These are phyloP conservation scores for Irpex rosettiformis DNA, from an alignment of 1,284 basidiomycete species.

Conservation along the genomic window DNA sequence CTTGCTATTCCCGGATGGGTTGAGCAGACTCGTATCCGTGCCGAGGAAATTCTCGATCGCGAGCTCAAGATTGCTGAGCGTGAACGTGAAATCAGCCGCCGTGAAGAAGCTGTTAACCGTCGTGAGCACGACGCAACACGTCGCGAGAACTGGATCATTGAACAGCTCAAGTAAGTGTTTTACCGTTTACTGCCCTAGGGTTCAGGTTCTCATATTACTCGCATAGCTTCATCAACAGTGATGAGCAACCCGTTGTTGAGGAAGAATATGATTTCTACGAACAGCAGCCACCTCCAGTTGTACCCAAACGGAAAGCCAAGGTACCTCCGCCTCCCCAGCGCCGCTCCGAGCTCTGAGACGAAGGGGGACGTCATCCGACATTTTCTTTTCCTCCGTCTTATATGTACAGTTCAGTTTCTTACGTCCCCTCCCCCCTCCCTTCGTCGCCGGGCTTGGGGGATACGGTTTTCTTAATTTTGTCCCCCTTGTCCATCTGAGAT, in stretches of 20 bases:
- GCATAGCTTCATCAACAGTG: constrained; percentile 62
- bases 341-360: constrained; percentile 89
- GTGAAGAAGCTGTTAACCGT: constrained; percentile 78
- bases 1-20: constrained; percentile 73
- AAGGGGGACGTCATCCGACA: constrained; percentile 61
- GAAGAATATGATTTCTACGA: constrained; percentile 82
- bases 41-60: constrained; percentile 76
- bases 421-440: constrained; percentile 50
- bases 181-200: constrained; percentile 6
- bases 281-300: constrained; percentile 30
- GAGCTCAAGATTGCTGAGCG: constrained; percentile 79
- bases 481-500: constrained; percentile 64
- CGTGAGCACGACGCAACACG: constrained; percentile 79
- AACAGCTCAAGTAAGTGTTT: constrained; percentile 71
- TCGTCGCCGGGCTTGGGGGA: constrained; percentile 86
- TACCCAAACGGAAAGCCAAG: constrained; percentile 75
- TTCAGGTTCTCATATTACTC: constrained; percentile 16
- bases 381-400: constrained; percentile 31
- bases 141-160: constrained; percentile 85
- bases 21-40: constrained; percentile 56
- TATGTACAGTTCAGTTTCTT: constrained; percentile 70
- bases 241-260: constrained; percentile 66
- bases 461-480: constrained; percentile 64
- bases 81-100: constrained; percentile 77
- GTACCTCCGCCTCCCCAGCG: constrained; percentile 77